These are phyloP conservation scores for Camellia japonica DNA, from an alignment of 148 eudicot species.

Conservation along the genomic window DNA sequence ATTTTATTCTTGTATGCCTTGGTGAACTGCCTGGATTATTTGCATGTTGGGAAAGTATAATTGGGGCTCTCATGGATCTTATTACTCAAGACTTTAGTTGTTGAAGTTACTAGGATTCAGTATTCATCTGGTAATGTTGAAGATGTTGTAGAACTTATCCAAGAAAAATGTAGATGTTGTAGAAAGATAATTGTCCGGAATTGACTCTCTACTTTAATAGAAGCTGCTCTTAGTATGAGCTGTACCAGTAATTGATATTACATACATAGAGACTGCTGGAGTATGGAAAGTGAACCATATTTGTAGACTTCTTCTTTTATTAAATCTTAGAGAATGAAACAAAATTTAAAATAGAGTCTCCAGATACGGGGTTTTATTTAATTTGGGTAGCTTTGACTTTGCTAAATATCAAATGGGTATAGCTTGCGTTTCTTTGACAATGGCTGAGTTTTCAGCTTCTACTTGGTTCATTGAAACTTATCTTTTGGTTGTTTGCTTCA, in stretches of 20 bases:
- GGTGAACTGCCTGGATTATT: background rate
- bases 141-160: background rate
- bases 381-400: background rate
- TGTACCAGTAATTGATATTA: background rate
- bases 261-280: background rate
- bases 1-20: background rate
- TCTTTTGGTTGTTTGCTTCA: background rate
- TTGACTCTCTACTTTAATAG: background rate
- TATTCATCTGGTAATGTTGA: background rate
- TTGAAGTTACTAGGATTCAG: conserved; percentile 6
- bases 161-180: background rate
- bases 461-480: background rate
- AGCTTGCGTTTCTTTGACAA: background rate
- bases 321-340: background rate
- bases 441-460: background rate
- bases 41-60: background rate
- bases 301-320: background rate
- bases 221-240: background rate
- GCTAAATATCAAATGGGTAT: background rate
- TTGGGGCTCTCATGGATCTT: background rate
- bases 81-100: background rate
- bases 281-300: background rate
- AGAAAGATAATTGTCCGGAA: background rate
- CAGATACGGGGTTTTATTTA: background rate
- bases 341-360: background rate